Evolutionary conservation across 352 stramenopile genomes (phyloP).

Genomic region (Phytophthora parvispora): DNA sequence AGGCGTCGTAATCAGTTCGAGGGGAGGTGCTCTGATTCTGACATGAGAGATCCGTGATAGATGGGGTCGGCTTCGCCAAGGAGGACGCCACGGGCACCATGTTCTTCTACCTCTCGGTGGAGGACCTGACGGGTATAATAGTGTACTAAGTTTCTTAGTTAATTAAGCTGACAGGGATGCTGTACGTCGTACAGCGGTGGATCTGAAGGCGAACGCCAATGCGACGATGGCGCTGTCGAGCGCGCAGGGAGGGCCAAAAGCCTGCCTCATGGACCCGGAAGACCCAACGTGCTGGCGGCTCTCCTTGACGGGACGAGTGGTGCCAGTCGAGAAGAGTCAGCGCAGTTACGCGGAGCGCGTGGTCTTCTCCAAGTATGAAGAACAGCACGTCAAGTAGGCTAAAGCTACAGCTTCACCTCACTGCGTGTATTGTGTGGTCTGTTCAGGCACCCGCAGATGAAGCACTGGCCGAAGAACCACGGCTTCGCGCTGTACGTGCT

Average conservation of each 20-base stretch:
- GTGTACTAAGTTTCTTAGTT: too few species aligned
- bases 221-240: slow-evolving; percentile 68
- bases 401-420: not conserved
- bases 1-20: slow-evolving; percentile 6
- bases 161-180: slow-evolving; percentile 4
- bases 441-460: slow-evolving; percentile 74
- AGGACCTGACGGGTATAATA: slow-evolving; percentile 52
- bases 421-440: not conserved
- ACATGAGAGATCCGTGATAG: slow-evolving; percentile 25
- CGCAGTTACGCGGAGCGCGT: slow-evolving; percentile 55
- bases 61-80: slow-evolving; percentile 59
- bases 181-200: slow-evolving; percentile 36
- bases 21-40: slow-evolving; percentile 1
- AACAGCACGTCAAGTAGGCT: too few species aligned
- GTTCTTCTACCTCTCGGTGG: slow-evolving; percentile 72
- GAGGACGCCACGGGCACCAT: slow-evolving; percentile 63
- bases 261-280: slow-evolving; percentile 70
- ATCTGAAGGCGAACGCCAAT: slow-evolving; percentile 59
- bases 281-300: slow-evolving; percentile 81
- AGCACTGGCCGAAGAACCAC: slow-evolving; percentile 66
- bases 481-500: slow-evolving; percentile 62
- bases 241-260: slow-evolving; percentile 50
- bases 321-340: slow-evolving; percentile 41
- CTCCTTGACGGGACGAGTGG: slow-evolving; percentile 59
- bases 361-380: slow-evolving; percentile 65